A percentile compares a stretch with the other conserved stretches of the same genome.
phyloP scores from a whole-genome alignment of 352 stramenopile genomes.

The Elongisporangium anandrum region DNA sequence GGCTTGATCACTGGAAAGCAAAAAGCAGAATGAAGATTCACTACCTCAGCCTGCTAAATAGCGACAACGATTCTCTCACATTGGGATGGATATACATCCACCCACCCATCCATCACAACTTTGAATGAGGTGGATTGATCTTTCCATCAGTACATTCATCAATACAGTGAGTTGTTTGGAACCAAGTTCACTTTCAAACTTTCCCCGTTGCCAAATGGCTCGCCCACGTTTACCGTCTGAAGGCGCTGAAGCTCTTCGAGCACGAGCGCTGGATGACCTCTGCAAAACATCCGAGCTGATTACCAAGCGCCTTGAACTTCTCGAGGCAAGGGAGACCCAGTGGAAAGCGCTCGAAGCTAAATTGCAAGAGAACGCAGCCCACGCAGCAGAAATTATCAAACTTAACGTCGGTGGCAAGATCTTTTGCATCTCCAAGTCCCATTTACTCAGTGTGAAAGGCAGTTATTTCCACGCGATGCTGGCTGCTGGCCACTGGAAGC shows the following conservation, averaged over 20 bases:
- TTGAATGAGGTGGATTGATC: no score
- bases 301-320: neutral
- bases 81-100: no score
- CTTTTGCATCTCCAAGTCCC: conserved; percentile 8
- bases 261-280: neutral
- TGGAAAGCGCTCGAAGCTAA: neutral
- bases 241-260: no score
- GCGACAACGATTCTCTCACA: no score
- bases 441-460: conserved; percentile 8
- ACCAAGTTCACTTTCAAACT: no score
- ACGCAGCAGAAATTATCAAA: conserved; percentile 1
- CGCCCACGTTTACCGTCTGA: no score
- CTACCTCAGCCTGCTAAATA: no score
- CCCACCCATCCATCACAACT: no score
- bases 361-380: neutral
- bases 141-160: no score
- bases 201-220: no score
- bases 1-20: neutral
- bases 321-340: neutral
- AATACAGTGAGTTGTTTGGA: no score
- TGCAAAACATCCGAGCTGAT: neutral
- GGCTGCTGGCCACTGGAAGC: neutral
- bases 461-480: conserved; percentile 17
- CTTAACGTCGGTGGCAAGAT: conserved; percentile 12
- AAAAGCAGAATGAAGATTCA: neutral